These are phyloP conservation scores for Glarea lozoyensis DNA, from an alignment of 495 filamentous ascomycete genomes.

Conservation along the genomic window DNA sequence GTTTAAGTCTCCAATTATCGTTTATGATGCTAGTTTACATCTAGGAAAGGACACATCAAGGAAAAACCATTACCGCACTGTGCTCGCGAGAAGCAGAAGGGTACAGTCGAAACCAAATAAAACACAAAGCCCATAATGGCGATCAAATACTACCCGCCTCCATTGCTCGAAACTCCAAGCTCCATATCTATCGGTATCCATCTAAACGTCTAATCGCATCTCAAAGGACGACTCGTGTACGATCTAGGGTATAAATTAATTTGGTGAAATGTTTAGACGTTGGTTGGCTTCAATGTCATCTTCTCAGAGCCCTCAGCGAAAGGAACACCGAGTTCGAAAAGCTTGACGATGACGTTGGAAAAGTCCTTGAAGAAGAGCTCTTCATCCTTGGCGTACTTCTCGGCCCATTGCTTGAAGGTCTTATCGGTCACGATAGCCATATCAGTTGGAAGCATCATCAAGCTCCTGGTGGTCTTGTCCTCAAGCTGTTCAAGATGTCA, in stretches of 20 bases:
- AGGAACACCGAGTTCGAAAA: conserved; percentile 93
- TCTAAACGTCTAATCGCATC: not conserved
- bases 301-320: conserved; percentile 62
- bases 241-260: not conserved
- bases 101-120: not conserved
- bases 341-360: conserved; percentile 62
- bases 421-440: conserved; percentile 84
- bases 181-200: not conserved
- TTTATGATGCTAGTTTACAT: too few species aligned
- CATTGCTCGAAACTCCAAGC: not conserved
- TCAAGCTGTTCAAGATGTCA: conserved; percentile 50
- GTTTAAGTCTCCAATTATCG: too few species aligned
- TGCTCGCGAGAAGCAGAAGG: too few species aligned
- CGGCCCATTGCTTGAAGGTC: conserved; percentile 72
- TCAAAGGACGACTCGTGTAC: not conserved
- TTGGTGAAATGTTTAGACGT: conserved; percentile 19
- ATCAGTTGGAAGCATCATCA: conserved; percentile 98
- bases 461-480: conserved; percentile 70
- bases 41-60: not conserved
- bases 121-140: too few species aligned
- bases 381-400: conserved; percentile 89
- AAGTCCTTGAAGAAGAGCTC: conserved; percentile 93
- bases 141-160: too few species aligned
- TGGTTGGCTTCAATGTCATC: conserved; percentile 66
- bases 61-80: too few species aligned